Base-by-base conservation (phyloP, 2,329 filamentous ascomycete species). In the Talaromyces sp. region DNA sequence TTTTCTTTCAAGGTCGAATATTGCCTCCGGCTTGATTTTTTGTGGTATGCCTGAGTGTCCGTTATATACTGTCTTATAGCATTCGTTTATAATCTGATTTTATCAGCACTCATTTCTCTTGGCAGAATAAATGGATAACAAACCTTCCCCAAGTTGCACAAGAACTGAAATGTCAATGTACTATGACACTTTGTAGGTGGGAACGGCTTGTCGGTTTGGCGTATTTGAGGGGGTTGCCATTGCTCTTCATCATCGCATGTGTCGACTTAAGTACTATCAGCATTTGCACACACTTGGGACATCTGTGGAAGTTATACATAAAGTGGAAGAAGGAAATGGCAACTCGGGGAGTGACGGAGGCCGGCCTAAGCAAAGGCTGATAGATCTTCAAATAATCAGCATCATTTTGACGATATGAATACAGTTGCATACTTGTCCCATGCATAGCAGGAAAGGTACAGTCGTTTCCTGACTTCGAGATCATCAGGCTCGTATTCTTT, bases 281-380 rank as follows among this genome's bases (percentile, higher is more conserved):
- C 37, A 3, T 27, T n/a, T 14, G 33, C 10, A 22, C 35, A 11
- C n/a, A 31, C 31, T 2, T 6, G 27, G 8, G 49, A n/a, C 6
- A 9, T 27, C 14, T 52, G 27, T 33, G 2, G 31, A 39, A 13
- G 27, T n/a, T 57, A 14, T 62, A 68, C 62, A 62, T n/a, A 65
- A 27, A 22, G 47, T 19, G 27, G 57, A 61, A 31, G 64, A 56
- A 27, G 52, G 41, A 37, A 66, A 69, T 16, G 65, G 68, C 22
- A 66, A 59, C 3, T 64, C 50, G 2, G 49, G 60, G 11, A 70
- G 60, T 8, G 67, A 68, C 33, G 69, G 69, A 22, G 68, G 66
- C 19, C 69, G 69, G 6, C 69, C 69, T 43, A 70, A 58, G 49
- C 62, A 66, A 6, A 70, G 63, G 45, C 69, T 70, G 35, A 70